These are phyloP conservation scores for Cytospora chrysosperma DNA, from an alignment of 2,329 filamentous ascomycete genomes.

Conservation along the genomic window DNA sequence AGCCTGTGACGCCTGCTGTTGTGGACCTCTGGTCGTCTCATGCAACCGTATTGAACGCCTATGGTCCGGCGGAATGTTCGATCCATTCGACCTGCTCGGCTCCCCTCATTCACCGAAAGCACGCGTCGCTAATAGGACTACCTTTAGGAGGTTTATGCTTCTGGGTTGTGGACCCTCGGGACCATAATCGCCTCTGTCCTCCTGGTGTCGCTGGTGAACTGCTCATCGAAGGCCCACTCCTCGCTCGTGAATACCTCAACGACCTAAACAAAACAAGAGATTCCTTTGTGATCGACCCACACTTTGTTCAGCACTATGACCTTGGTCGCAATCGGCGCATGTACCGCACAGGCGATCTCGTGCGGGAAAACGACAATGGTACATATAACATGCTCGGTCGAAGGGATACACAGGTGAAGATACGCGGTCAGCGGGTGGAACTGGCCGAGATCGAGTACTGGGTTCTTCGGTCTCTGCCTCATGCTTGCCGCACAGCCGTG, in stretches of 20 bases:
- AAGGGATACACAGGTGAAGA: slow-evolving; percentile 53
- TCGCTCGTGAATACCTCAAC: neutral
- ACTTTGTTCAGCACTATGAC: neutral
- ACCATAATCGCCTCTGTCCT: neutral
- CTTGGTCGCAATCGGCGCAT: slow-evolving; percentile 27
- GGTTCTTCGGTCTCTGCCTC: neutral
- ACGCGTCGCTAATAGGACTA: too few species aligned
- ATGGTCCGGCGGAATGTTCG: slow-evolving; percentile 31
- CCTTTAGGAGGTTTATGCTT: neutral
- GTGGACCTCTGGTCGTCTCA: slow-evolving; percentile 1
- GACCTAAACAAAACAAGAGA: neutral
- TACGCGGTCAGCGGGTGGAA: slow-evolving; percentile 52
- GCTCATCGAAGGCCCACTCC: slow-evolving; percentile 4
- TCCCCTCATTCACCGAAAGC: neutral
- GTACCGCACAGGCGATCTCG: slow-evolving; percentile 45
- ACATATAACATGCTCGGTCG: slow-evolving; percentile 31
- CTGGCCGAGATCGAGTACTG: slow-evolving; percentile 30
- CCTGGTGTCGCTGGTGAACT: slow-evolving; percentile 4
- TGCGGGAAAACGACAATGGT: slow-evolving; percentile 35
- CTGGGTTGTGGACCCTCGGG: slow-evolving; percentile 3
- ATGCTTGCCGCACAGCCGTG: slow-evolving; percentile 7
- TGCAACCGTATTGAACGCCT: slow-evolving; percentile 28
- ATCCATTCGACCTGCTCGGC: slow-evolving; percentile 4
- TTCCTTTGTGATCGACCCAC: neutral
- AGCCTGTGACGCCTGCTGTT: slow-evolving; percentile 4